Evolutionary conservation across 208 protist species (phyloP).

Genomic region (Wallacemonas sp.): DNA sequence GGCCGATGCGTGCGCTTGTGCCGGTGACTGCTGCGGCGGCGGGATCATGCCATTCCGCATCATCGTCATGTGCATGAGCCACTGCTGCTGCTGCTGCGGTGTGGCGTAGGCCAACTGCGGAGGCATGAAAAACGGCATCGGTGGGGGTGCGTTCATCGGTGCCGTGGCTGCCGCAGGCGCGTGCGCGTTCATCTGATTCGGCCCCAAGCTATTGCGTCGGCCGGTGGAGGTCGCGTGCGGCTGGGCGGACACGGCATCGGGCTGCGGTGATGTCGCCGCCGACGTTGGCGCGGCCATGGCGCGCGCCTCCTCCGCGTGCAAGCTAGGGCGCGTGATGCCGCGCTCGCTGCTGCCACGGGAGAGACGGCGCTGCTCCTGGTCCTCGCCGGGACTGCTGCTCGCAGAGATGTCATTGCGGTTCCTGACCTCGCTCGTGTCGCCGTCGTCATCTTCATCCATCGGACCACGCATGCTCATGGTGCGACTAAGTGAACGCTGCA

Average conservation of each 20-base stretch:
- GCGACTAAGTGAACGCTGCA: conserved; percentile 7
- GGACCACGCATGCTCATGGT: conserved; percentile 7
- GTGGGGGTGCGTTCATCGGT: background rate
- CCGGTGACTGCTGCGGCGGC: background rate
- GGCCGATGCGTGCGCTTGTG: background rate
- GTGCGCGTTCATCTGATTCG: no score
- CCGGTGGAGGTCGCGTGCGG: background rate
- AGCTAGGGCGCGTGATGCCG: background rate
- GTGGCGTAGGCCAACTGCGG: conserved; percentile 7
- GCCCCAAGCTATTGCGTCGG: background rate
- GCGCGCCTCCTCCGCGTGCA: conserved; percentile 4
- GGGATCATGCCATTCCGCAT: conserved; percentile 4
- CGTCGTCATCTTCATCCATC: conserved; percentile 5
- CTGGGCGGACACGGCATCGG: background rate
- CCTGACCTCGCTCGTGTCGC: background rate
- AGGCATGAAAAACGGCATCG: conserved; percentile 3
- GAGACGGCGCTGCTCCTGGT: conserved; percentile 1
- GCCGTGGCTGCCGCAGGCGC: no score
- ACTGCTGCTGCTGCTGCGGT: conserved; percentile 9
- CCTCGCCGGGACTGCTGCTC: background rate
- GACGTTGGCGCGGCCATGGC: background rate
- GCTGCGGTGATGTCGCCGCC: background rate
- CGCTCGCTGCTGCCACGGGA: conserved; percentile 1
- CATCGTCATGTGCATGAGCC: conserved; percentile 7
- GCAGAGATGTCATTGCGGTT: background rate